Evolutionary conservation across 2,329 filamentous ascomycete genomes (phyloP), one percentile per base, ranked within the genome.

Genomic region (Dendryphion nanum): DNA sequence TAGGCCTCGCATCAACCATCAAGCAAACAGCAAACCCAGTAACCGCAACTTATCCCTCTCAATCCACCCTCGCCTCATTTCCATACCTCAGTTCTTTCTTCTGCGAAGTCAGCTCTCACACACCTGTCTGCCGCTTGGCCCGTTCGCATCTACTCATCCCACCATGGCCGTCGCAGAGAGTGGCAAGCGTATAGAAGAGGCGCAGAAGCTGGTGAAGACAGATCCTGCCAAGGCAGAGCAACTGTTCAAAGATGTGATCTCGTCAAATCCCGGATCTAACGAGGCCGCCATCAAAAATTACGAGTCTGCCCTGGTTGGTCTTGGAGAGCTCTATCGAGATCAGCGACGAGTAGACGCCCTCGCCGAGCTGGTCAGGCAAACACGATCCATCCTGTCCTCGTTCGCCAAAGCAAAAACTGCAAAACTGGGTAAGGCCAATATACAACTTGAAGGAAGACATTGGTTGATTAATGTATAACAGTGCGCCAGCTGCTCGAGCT

Each of bases 351-450:
- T 74, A 55, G 77, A 93, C 62, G 87, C 95, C 59, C 82, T 98
- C 44, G 88, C 94, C 47, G 83, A 89, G 57, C 79, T 98, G 51
- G 85, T 98, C 58, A 90, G 85, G 62, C 87, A 88, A 67, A 95
- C 89, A 69, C 82, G 91, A 62, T 86, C 86, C 50, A 86, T 93
- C 30, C 82, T 98, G 50, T 96, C 91, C 41, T 93, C 88, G 48
- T 97, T 98, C 68, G 93, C 93, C 50, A 96, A 97, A 77, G 93
- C 94, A 47, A 98, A 98, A 81, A 97, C 93, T 20, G 88, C 93
- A 40, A 98, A 98, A 73, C 77, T 98, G 47, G 89, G 93, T 97
- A 82, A 50, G 83, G 47, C n/a, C 4, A 18, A 19, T 40, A 17
- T 33, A 17, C 31, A 30, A n/a, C 29, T 10, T 12, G 29, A 8